Evolutionary conservation across 2,329 filamentous ascomycete genomes (phyloP).

Genomic region (Sarocladium oryzae): DNA sequence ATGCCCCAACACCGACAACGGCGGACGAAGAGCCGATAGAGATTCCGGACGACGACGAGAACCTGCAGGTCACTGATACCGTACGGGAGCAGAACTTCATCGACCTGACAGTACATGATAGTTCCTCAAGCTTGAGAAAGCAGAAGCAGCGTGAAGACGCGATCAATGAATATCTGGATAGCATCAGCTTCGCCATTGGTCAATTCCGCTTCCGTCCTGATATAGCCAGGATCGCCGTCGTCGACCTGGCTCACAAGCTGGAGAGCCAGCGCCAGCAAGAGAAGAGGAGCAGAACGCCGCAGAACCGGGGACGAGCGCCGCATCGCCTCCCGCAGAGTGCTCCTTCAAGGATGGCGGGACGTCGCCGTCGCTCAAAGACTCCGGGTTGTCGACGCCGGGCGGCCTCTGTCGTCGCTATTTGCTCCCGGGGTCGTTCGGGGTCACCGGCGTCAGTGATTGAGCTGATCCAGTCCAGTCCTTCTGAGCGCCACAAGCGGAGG

Average conservation of each 20-base stretch:
- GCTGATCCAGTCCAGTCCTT: background rate
- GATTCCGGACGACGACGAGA: conserved; percentile 1
- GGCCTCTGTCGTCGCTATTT: background rate
- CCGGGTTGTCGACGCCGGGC: background rate
- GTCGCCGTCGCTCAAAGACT: background rate
- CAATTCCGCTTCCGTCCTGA: conserved; percentile 21
- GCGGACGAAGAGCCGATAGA: background rate
- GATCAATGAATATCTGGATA: conserved; percentile 16
- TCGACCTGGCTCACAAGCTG: conserved; percentile 19
- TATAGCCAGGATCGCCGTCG: conserved; percentile 20
- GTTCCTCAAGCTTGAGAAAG: background rate
- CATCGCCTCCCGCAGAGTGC: background rate
- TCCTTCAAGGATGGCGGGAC: background rate
- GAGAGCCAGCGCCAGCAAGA: conserved; percentile 14
- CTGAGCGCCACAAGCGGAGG: background rate
- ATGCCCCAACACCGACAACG: background rate
- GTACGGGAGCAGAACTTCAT: background rate
- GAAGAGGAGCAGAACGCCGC: background rate
- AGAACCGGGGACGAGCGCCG: background rate
- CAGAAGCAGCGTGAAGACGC: background rate
- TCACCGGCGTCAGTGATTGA: background rate
- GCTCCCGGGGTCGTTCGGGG: background rate
- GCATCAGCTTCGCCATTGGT: conserved; percentile 27
- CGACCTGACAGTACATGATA: background rate
- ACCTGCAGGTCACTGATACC: background rate